phyloP scores from a whole-genome alignment of 2,329 filamentous ascomycete species.

The Alternaria solani region DNA sequence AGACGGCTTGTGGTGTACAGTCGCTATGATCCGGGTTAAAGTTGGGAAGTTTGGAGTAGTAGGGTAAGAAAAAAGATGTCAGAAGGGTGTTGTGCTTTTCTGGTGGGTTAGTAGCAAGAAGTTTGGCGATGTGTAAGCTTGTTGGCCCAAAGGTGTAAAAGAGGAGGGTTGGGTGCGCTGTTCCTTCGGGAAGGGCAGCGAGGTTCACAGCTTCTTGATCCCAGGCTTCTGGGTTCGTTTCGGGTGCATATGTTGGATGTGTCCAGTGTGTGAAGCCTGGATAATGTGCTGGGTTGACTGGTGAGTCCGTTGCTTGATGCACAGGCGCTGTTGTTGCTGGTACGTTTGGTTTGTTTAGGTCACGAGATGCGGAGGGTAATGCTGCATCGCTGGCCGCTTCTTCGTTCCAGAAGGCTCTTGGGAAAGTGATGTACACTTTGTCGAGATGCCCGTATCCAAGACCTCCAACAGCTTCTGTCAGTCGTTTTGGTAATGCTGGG shows the following conservation, averaged over 20 bases:
- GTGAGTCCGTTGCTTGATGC: conserved; percentile 42
- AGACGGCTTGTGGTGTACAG: conserved; percentile 69
- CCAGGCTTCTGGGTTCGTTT: conserved; percentile 71
- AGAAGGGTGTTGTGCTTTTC: conserved; percentile 62
- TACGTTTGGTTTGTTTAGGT: conserved; percentile 44
- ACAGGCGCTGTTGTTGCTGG: conserved; percentile 49
- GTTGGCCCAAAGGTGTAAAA: conserved; percentile 77
- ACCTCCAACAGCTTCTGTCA: conserved; percentile 68
- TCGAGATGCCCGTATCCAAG: conserved; percentile 76
- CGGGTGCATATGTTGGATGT: conserved; percentile 70
- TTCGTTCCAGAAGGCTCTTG: conserved; percentile 75
- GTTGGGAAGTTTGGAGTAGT: conserved; percentile 76
- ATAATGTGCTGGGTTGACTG: conserved; percentile 50
- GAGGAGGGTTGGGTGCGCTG: conserved; percentile 79
- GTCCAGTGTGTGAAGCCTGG: conserved; percentile 81
- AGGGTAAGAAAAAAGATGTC: conserved; percentile 75
- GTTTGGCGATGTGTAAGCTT: conserved; percentile 40
- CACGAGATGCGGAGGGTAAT: conserved; percentile 13
- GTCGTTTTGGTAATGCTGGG: conserved; percentile 65
- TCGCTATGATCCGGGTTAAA: conserved; percentile 63
- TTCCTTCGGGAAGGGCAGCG: conserved; percentile 65
- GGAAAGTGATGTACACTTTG: conserved; percentile 72
- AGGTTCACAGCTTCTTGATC: conserved; percentile 81
- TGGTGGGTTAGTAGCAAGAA: conserved; percentile 47
- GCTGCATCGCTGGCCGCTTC: neutral